Conservation (phyloP, 768 basidiomycete genomes). For the Rickenella mellea region DNA sequence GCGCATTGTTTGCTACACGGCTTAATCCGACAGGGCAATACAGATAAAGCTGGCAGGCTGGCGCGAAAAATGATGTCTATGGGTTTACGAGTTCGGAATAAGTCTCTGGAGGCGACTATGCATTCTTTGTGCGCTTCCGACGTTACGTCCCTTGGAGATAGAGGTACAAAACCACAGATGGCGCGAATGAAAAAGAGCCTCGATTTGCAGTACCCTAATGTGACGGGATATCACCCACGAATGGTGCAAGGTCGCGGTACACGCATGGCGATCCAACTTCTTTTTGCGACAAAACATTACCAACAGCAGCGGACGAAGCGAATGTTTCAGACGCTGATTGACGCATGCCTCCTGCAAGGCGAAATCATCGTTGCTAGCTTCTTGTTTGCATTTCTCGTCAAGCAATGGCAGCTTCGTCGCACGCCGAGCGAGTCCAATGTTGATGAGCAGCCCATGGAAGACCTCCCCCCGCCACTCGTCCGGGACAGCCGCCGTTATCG, state of each 20-base stretch:
- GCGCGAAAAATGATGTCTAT: conserved; percentile 43
- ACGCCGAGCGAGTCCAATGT: conserved; percentile 18
- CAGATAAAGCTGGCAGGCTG: conserved; percentile 37
- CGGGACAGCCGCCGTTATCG: too few species aligned
- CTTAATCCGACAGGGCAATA: conserved; percentile 42
- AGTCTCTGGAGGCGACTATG: conserved; percentile 42
- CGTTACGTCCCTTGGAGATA: conserved; percentile 9
- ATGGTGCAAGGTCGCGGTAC: conserved; percentile 30
- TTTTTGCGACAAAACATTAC: conserved; percentile 42
- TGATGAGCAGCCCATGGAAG: conserved; percentile 13
- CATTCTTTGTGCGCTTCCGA: conserved; percentile 13
- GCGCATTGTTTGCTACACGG: conserved; percentile 59
- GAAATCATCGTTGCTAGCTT: conserved; percentile 73
- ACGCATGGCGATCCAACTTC: conserved; percentile 42
- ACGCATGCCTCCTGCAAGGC: conserved; percentile 62
- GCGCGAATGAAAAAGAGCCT: not conserved
- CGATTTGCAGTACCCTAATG: conserved; percentile 6
- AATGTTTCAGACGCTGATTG: conserved; percentile 53
- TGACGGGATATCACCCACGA: conserved; percentile 21
- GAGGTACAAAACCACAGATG: conserved; percentile 7
- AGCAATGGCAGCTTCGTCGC: conserved; percentile 45
- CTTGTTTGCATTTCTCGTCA: conserved; percentile 53
- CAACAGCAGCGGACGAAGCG: conserved; percentile 45
- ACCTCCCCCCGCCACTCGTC: too few species aligned
- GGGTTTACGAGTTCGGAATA: conserved; percentile 38